Evolutionary conservation across 768 basidiomycete species (phyloP).

Genomic region (Infundibulicybe gibba): DNA sequence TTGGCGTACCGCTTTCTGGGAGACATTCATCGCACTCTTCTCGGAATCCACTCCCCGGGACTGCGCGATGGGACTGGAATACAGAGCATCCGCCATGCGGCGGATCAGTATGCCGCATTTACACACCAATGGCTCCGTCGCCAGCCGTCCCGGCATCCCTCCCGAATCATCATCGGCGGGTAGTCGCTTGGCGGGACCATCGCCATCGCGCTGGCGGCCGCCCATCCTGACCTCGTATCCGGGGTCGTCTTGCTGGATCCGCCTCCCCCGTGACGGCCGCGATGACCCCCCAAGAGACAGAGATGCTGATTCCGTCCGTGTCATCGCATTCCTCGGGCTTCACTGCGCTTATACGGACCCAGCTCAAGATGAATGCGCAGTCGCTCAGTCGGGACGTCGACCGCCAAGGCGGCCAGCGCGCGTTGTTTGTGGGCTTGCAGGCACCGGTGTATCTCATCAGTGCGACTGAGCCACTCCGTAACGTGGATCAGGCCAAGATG

Average conservation of each 20-base stretch:
- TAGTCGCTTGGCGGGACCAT: constrained; percentile 5
- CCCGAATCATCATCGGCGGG: constrained; percentile 1
- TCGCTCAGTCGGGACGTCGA: not conserved
- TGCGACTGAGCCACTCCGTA: not conserved
- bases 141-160: not conserved
- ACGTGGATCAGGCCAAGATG: not conserved
- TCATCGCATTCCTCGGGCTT: not conserved
- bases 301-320: not conserved
- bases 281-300: not conserved
- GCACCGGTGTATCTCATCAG: not conserved
- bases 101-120: not conserved
- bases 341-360: not conserved
- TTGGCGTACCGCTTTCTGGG: constrained; percentile 2
- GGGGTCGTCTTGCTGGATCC: constrained; percentile 1
- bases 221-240: constrained; percentile 3
- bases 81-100: constrained; percentile 1
- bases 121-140: not conserved
- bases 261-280: constrained; percentile 1
- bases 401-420: not conserved
- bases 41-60: constrained; percentile 3
- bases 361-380: not conserved
- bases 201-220: constrained; percentile 1
- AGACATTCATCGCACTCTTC: constrained; percentile 1
- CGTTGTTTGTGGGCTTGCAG: not conserved
- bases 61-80: not conserved